A percentile compares a stretch with the other conserved stretches of the same genome.
Evolutionary conservation across 768 basidiomycete species (phyloP).

Genomic region (Clathrus columnatus): DNA sequence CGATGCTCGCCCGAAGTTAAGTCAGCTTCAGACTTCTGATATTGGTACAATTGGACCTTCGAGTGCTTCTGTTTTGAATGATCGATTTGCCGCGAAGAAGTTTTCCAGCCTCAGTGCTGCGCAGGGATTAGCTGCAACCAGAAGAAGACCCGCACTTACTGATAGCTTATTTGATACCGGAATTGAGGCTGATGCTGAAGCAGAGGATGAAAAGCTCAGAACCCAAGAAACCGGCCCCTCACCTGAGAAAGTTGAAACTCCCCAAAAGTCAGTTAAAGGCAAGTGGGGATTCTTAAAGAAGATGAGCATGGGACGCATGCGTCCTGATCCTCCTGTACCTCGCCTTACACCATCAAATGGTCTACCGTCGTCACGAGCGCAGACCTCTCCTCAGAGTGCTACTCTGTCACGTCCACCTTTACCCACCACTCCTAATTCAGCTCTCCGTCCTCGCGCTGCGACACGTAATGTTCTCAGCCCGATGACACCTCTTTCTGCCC

Average conservation of each 20-base stretch:
- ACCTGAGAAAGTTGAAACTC: background rate
- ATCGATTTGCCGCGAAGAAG: conserved; percentile 36
- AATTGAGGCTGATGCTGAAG: conserved; percentile 17
- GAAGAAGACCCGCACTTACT: conserved; percentile 30
- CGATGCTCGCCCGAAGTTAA: background rate
- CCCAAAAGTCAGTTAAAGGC: conserved; percentile 23
- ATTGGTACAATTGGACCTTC: background rate
- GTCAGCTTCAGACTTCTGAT: background rate
- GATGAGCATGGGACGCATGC: conserved; percentile 96
- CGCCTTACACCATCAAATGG: conserved; percentile 24
- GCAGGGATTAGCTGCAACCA: conserved; percentile 24
- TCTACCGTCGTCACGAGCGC: background rate
- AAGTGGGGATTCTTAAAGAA: conserved; percentile 97
- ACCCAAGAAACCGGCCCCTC: background rate
- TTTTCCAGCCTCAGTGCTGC: conserved; percentile 61
- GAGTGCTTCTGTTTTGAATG: background rate
- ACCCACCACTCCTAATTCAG: conserved; percentile 16
- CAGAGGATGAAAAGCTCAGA: background rate
- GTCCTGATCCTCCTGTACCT: conserved; percentile 42
- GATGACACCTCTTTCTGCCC: background rate
- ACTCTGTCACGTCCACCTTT: conserved; percentile 47
- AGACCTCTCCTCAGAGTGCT: conserved; percentile 25
- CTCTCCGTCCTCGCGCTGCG: conserved; percentile 25
- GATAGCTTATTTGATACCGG: conserved; percentile 36
- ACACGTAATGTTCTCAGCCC: conserved; percentile 4